phyloP scores from a whole-genome alignment of 768 basidiomycete genomes.

The Infundibulicybe gibba region DNA sequence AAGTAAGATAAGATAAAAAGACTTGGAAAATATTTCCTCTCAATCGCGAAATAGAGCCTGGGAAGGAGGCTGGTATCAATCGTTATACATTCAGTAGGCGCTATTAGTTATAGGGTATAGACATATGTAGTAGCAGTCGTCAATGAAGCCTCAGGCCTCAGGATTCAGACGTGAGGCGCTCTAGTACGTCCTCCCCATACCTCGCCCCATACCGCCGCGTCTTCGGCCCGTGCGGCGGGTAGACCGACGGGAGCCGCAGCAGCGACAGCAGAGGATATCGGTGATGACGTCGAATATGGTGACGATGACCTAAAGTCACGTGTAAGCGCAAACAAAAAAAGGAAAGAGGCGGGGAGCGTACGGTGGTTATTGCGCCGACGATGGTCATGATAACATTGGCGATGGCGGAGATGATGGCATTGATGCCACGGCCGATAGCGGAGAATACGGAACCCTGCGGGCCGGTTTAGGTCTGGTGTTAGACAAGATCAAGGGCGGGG shows the following conservation, averaged over 20 bases:
- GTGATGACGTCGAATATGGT: constrained; percentile 60
- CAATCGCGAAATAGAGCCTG: too few relatives aligned
- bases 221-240: constrained; percentile 16
- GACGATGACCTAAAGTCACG: constrained; percentile 47
- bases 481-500: too few relatives aligned
- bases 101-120: too few relatives aligned
- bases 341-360: constrained; percentile 20
- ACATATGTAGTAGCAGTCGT: too few relatives aligned
- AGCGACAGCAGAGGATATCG: constrained; percentile 52
- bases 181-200: neutral
- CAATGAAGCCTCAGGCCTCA: too few relatives aligned
- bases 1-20: too few relatives aligned
- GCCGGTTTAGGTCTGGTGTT: too few relatives aligned
- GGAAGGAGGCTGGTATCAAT: too few relatives aligned
- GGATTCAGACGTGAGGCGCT: neutral
- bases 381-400: constrained; percentile 59
- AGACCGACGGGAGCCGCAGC: constrained; percentile 34
- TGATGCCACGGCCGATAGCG: constrained; percentile 59
- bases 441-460: constrained; percentile 59
- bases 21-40: too few relatives aligned
- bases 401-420: constrained; percentile 57
- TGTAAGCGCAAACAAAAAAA: neutral
- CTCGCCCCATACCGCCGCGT: constrained; percentile 6
- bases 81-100: too few relatives aligned
- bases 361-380: constrained; percentile 54